Base-by-base conservation (phyloP, 2,329 filamentous ascomycete genomes). In the Pezicula carpinea region DNA sequence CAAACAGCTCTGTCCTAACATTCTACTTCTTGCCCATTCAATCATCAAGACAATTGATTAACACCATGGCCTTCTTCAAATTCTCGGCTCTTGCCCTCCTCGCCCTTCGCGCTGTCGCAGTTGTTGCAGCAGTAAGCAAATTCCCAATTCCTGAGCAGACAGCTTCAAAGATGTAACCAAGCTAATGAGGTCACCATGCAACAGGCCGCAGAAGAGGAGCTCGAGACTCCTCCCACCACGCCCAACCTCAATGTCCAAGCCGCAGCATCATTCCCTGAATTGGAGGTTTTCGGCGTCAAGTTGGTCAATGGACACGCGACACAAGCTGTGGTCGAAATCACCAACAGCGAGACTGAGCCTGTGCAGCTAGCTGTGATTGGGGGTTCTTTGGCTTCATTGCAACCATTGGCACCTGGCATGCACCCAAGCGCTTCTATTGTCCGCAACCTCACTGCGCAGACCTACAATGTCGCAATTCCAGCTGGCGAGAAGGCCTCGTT, bases 251-350 rank as follows among this genome's bases (percentile, higher is more conserved):
- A 82, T 53, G 82, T 87, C 66, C 79, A 83, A 46, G 70, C 85
- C 59, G 76, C 77, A 56, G 77, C 84, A 50, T 75, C 74, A 66
- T 79, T 82, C 73, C 71, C 80, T 69, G 74, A 85, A 64, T 66
- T 83, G 73, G 56, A 76, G 70, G 84, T 95, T 69, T 93, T 96
- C 59, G 93, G 92, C 61, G 83, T 97, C 59, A 96, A 95, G 80
- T 83, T 97, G 58, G 80, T 97, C 75, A 99, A 99, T 66, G 89
- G 90, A 63, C 84, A 85, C 56, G 82, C 89, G 35, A 96, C 90
- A 54, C 82, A 87, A 67, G 86, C 90, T 31, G 71, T 95, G 45
- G 73, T 99, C 59, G 83, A 89, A 61, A 76, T 99, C 66, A 80
- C 76, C 66, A 99, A 99, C 75, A 76, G 88, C 52, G 93, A 99